Evolutionary conservation across 345 rosid species (phyloP).

Genomic region (Linum lewisii): DNA sequence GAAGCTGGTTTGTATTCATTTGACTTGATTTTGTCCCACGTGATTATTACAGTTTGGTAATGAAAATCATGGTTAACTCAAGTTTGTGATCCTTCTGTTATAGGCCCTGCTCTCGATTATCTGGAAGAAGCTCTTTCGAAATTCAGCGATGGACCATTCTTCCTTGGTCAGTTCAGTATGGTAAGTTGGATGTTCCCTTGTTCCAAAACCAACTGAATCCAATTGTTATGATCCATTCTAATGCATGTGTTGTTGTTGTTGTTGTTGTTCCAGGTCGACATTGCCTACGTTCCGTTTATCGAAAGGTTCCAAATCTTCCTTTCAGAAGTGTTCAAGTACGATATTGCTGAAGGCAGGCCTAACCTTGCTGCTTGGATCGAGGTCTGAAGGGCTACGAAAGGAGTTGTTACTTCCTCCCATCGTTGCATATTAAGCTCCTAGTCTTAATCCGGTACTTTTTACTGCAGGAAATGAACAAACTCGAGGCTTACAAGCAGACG

Average conservation of each 20-base stretch:
- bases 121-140: not conserved
- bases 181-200: not conserved
- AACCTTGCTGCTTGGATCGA: conserved; percentile 1
- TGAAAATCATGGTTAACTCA: not conserved
- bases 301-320: not conserved
- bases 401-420: not conserved
- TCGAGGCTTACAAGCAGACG: conserved; percentile 2
- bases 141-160: not conserved
- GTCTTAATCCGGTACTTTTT: not conserved
- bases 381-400: not conserved
- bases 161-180: conserved; percentile 1
- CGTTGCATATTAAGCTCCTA: not conserved
- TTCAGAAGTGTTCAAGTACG: not conserved
- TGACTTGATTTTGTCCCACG: not conserved
- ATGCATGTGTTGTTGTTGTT: no score
- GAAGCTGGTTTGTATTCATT: not conserved
- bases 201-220: no score
- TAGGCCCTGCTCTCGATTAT: not conserved
- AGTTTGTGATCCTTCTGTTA: not conserved
- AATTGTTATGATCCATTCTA: no score
- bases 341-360: not conserved
- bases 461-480: conserved; percentile 4
- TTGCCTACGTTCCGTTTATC: not conserved
- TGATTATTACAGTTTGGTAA: not conserved
- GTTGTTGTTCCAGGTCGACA: not conserved